Evolutionary conservation across 352 stramenopile species (phyloP), one percentile per base, ranked within the genome.

Genomic region (Globisporangium abappressorium): DNA sequence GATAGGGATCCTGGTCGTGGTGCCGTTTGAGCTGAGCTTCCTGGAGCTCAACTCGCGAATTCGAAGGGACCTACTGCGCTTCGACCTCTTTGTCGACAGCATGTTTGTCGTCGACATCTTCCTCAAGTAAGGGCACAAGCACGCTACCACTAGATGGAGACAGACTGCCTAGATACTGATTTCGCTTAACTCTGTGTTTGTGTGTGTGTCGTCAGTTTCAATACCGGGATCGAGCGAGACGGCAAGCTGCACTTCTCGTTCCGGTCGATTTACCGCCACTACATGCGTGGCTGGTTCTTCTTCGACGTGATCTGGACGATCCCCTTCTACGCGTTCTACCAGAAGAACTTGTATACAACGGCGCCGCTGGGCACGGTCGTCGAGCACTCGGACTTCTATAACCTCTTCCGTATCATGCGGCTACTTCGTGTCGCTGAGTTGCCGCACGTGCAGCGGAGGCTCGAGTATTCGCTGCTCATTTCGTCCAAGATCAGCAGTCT

Each of bases 11-110:
- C 68, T 91, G 18, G 28, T 90, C 34, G 74, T 79, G 3, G 80
- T 89, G 5, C 84, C 85, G 47, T 89, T 93, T 57, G 84, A 94
- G 71, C 75, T 94, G 8, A 84, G 77, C 47, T 93, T 94, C 53
- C 34, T 69, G 6, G 76, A 84, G 55, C 76, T 90, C 51, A 62
- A 66, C 6, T 30, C 64, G 7, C 1, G 28, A 14, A 65, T 81
- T 11, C 78, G 81, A n/a, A 68, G 72, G 41, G 61, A 47, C 6
- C 78, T 92, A 28, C 53, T 89, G 3, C 74, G 72, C 14, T 66
- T 90, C 30, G 86, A 94, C 60, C 71, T 87, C 18, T 80, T 87
- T 49, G 70, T 94, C 8, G 86, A 94, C 65, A 53, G 38, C 15
- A 77, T 92, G 64, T 94, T 94, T 61, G 62, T 64, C 7, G 62